phyloP scores from a whole-genome alignment of 345 rosid genomes.

The Kandelia obovata region DNA sequence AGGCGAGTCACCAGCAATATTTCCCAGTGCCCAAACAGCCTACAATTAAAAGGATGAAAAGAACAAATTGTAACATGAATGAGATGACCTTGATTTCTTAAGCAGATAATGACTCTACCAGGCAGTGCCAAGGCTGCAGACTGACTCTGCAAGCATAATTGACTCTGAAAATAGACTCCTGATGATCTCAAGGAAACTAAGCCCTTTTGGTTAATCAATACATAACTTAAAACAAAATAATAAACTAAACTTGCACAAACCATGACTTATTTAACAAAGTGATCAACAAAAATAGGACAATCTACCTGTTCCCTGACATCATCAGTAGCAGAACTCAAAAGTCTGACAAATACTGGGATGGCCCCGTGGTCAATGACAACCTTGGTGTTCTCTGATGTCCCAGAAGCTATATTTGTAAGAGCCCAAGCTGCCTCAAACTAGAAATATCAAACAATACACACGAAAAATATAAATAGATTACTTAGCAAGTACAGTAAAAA shows the following conservation, averaged over 20 bases:
- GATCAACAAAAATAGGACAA: not conserved
- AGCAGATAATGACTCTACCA: not conserved
- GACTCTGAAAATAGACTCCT: no score
- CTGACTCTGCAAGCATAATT: no score
- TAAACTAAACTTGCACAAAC: not conserved
- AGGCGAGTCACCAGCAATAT: conserved; percentile 35
- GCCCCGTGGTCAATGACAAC: conserved; percentile 32
- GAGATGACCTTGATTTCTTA: not conserved
- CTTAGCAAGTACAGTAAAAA: not conserved
- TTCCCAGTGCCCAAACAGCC: conserved; percentile 36
- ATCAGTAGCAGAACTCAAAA: conserved; percentile 21
- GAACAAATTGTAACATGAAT: not conserved
- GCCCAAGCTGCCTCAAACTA: conserved; percentile 37
- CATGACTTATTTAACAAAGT: not conserved
- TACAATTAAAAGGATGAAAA: not conserved
- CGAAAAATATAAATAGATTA: not conserved
- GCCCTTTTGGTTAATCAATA: no score
- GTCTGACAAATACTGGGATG: conserved; percentile 26
- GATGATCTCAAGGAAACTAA: no score
- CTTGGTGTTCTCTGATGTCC: conserved; percentile 29
- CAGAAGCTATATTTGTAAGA: conserved; percentile 31
- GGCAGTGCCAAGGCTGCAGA: no score
- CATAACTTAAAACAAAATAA: not conserved
- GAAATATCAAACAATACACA: not conserved
- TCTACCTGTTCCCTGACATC: conserved; percentile 34